Evolutionary conservation across 2,329 filamentous ascomycete genomes (phyloP), one percentile per base, ranked within the genome.

Genomic region (Pyrenophora seminiperda): DNA sequence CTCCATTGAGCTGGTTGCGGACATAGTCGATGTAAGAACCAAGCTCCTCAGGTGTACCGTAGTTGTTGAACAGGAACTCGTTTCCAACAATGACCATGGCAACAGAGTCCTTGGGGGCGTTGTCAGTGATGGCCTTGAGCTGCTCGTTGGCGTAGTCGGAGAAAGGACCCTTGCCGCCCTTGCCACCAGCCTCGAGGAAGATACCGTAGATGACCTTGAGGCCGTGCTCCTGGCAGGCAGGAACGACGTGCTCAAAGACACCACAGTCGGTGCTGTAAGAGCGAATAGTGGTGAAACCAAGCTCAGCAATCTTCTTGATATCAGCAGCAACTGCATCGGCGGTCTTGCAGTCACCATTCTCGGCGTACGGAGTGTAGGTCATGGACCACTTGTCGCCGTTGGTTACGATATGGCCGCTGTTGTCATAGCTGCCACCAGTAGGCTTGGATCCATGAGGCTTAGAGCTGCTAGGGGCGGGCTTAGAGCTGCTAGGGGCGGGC

Each of bases 201-300:
- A 97, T 82, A 73, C 93, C 93, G 54, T 95, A 77, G 74, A 97
- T 93, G 75, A 97, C 79, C 73, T 87, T 86, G 53, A 97, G 70
- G 53, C 87, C 86, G 73, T 86, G 71, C 63, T 82, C 74, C 66
- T 82, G 75, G 76, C 82, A 86, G 52, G 90, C 89, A 34, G 77
- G 75, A 58, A 90, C 90, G 50, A 97, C 86, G 75, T 83, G 86
- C 71, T 85, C 76, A 54, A 96, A 88, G 47, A 87, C 88, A 75
- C 83, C 81, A 82, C 93, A 97, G 83, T 97, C 92, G 62, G 91
- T 92, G 59, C 88, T 90, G 85, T 97, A 97, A 71, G 94, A 80
- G 74, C 93, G 92, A 47, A 83, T 79, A 24, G 87, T 80, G 62
- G 81, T 86, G 78, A 87, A 88, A 37, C 76, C 77, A 51, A 76